Evolutionary conservation across 805 yeast species (phyloP).

Genomic region (Kodamaea jinghongensis): DNA sequence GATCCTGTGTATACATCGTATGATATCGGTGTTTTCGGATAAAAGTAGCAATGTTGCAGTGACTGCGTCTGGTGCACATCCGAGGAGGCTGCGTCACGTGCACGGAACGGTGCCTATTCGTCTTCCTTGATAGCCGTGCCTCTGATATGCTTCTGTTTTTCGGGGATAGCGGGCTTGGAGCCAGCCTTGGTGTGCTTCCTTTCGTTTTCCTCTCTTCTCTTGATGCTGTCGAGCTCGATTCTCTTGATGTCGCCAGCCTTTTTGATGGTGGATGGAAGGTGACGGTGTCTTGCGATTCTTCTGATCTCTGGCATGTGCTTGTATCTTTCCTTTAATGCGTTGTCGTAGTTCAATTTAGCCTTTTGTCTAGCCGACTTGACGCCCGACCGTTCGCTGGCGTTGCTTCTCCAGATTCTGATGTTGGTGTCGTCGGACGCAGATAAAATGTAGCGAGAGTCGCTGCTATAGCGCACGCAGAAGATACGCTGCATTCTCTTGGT

Average conservation of each 20-base stretch:
- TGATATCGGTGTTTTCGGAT: too few species aligned
- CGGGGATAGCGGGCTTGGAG: slow-evolving; percentile 53
- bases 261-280: slow-evolving; percentile 82
- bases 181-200: slow-evolving; percentile 73
- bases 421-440: slow-evolving; percentile 97
- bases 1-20: too few species aligned
- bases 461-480: slow-evolving; percentile 76
- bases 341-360: slow-evolving; percentile 83
- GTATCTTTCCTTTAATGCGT: slow-evolving; percentile 86
- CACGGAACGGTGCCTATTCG: too few species aligned
- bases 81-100: too few species aligned
- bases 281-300: slow-evolving; percentile 88
- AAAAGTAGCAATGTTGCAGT: too few species aligned
- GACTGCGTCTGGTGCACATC: too few species aligned
- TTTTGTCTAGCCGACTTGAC: slow-evolving; percentile 79
- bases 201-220: slow-evolving; percentile 79
- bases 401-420: slow-evolving; percentile 88
- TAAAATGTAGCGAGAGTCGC: slow-evolving; percentile 83
- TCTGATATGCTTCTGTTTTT: slow-evolving; percentile 83
- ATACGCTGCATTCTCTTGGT: slow-evolving; percentile 98
- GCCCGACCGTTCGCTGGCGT: slow-evolving; percentile 79
- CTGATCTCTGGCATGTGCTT: slow-evolving; percentile 95
- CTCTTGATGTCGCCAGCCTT: slow-evolving; percentile 85
- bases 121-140: slow-evolving; percentile 67
- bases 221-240: slow-evolving; percentile 66